Percentiles rank a stretch among this genome's conserved stretches.
Conservation (phyloP, 2,329 filamentous ascomycete genomes). For the Talaromyces verruculosus region DNA sequence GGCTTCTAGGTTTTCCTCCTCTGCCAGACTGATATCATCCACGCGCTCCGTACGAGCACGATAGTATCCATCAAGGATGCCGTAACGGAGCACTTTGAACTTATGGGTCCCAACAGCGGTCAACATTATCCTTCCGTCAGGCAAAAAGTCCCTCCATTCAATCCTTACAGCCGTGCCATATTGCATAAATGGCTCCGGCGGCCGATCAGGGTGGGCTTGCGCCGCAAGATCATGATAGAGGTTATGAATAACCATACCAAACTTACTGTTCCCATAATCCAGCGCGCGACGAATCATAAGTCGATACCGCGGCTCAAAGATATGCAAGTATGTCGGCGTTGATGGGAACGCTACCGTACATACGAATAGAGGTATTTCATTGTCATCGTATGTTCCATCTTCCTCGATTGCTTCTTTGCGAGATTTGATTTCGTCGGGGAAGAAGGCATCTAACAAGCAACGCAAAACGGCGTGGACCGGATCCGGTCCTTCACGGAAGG, state of each 20-base stretch:
- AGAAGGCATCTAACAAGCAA: conserved; percentile 66
- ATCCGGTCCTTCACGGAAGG: conserved; percentile 51
- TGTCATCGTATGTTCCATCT: conserved; percentile 54
- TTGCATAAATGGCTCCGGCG: conserved; percentile 61
- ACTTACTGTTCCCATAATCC: conserved; percentile 67
- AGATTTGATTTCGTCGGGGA: conserved; percentile 62
- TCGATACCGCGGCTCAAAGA: conserved; percentile 90
- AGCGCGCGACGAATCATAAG: conserved; percentile 82
- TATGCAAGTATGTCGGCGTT: conserved; percentile 81
- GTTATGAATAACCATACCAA: conserved; percentile 81
- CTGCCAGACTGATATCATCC: conserved; percentile 76
- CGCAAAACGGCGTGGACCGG: conserved; percentile 64
- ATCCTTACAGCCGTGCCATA: conserved; percentile 79
- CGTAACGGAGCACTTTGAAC: conserved; percentile 66
- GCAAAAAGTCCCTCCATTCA: conserved; percentile 68
- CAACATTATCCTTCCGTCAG: conserved; percentile 78
- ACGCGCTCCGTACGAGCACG: conserved; percentile 74
- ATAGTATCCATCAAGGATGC: conserved; percentile 72
- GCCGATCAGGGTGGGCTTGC: conserved; percentile 53
- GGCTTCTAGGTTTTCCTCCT: conserved; percentile 76
- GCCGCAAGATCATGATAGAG: conserved; percentile 42
- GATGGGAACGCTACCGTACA: conserved; percentile 78
- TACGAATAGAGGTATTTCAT: conserved; percentile 71
- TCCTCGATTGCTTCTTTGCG: conserved; percentile 59
- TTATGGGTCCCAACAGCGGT: conserved; percentile 74